Evolutionary conservation across 1,284 basidiomycete genomes (phyloP).

Genomic region (Sporisorium reilianum): DNA sequence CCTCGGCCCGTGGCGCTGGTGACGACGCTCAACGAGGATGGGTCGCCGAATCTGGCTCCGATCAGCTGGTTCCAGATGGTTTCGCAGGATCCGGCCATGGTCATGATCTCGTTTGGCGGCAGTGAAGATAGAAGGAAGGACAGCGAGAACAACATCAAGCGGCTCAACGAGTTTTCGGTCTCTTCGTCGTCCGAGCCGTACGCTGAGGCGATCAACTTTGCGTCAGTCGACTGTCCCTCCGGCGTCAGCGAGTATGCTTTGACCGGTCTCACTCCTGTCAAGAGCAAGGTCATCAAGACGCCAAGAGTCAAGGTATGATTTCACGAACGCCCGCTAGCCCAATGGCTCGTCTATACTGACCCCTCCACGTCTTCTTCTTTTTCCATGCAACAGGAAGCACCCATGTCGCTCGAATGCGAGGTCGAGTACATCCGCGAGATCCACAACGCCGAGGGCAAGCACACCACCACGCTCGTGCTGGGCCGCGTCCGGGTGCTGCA

Average conservation of each 20-base stretch:
- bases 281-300: slow-evolving; percentile 47
- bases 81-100: slow-evolving; percentile 57
- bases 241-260: slow-evolving; percentile 56
- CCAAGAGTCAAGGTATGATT: slow-evolving; percentile 47
- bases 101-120: slow-evolving; percentile 60
- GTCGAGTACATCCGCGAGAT: slow-evolving; percentile 52
- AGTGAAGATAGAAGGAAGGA: slow-evolving; percentile 51
- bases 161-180: slow-evolving; percentile 49
- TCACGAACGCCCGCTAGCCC: not conserved
- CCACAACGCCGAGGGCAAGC: slow-evolving; percentile 49
- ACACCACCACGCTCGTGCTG: slow-evolving; percentile 57
- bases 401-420: slow-evolving; percentile 60
- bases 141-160: slow-evolving; percentile 55
- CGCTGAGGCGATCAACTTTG: slow-evolving; percentile 61
- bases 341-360: not conserved
- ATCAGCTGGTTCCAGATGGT: slow-evolving; percentile 65
- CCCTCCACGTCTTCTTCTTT: not conserved
- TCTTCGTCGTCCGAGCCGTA: slow-evolving; percentile 56
- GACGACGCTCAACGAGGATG: slow-evolving; percentile 53
- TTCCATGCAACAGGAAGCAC: slow-evolving; percentile 32
- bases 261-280: slow-evolving; percentile 57
- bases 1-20: slow-evolving; percentile 60
- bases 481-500: slow-evolving; percentile 53
- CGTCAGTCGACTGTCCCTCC: slow-evolving; percentile 53
- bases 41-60: slow-evolving; percentile 51